These are phyloP conservation scores for Byssothecium circinans DNA, from an alignment of 2,329 filamentous ascomycete species.

Conservation along the genomic window DNA sequence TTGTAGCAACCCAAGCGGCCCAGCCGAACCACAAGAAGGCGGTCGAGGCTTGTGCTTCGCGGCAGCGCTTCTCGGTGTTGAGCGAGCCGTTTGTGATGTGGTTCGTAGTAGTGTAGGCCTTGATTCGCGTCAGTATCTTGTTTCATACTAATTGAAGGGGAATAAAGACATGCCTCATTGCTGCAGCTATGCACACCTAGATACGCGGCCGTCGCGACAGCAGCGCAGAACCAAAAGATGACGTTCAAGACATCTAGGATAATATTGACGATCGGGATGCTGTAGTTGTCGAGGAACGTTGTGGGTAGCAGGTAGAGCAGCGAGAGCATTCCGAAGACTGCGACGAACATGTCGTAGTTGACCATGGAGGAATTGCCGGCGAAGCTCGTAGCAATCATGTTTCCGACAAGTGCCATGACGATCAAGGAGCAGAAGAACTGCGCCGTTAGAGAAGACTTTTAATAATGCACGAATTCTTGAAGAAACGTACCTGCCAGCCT, in stretches of 20 bases:
- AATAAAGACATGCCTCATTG: constrained; percentile 52
- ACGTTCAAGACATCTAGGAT: constrained; percentile 61
- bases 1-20: constrained; percentile 58
- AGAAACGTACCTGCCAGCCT: constrained; percentile 41
- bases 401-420: constrained; percentile 63
- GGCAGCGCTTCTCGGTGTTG: constrained; percentile 66
- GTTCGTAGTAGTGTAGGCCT: constrained; percentile 51
- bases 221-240: constrained; percentile 71
- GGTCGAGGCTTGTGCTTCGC: constrained; percentile 71
- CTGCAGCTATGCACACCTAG: constrained; percentile 70
- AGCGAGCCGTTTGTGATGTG: constrained; percentile 65
- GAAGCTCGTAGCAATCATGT: constrained; percentile 60
- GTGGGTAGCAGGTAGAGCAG: constrained; percentile 64
- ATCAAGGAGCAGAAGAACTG: constrained; percentile 64
- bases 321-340: constrained; percentile 66
- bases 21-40: constrained; percentile 83
- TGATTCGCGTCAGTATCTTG: neutral
- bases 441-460: constrained; percentile 7
- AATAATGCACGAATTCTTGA: neutral
- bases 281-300: constrained; percentile 56
- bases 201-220: constrained; percentile 70
- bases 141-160: neutral
- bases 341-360: constrained; percentile 69
- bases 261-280: constrained; percentile 57
- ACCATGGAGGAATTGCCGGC: constrained; percentile 60